Evolutionary conservation across 345 rosid genomes (phyloP), one percentile per base, ranked within the genome.

Genomic region (Mangifera indica): DNA sequence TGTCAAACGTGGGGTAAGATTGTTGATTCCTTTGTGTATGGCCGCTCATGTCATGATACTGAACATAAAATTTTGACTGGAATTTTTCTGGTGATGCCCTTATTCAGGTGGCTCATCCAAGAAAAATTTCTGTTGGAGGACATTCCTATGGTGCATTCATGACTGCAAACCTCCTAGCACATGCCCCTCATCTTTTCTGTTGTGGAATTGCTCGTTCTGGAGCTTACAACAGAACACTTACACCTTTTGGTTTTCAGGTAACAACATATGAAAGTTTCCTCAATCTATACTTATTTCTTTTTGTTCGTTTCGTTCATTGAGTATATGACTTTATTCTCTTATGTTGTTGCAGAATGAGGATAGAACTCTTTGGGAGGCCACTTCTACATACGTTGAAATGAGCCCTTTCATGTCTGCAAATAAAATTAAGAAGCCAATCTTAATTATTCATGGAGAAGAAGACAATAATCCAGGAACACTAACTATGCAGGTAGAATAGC

Each of bases 221-320:
- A 55, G 99, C 99, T 81, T 92, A 92, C 84, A 95, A 95, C 79
- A 86, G 99, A 85, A 95, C 99, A 60, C 97, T 95, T 37, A 91
- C 99, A 2, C 98, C 99, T 42, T 95, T 95, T 69, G 99, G 98
- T 70, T 95, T 95, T 83, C 99, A 95, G 97, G 97, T 95, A 79
- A 54, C 46, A 59, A 25, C 74, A 26, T 42, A 51, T 46, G 32
- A 34, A 3, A 67, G 7, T 62, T 63, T 42, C 49, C 22, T 26
- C 26, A 15, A 61, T 40, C 49, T 70, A 20, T n/a, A 22, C 20
- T 0, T 62, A 67, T 46, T 26, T 26, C 10, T 7, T 17, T 7
- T 49, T 9, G 18, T 54, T 61, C 71, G 60, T 5, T 69, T 26
- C 67, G 24, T 68, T 76, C 67, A 18, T 54, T 78, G 64, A 24